Evolutionary conservation across 2,329 filamentous ascomycete species (phyloP), one percentile per base, ranked within the genome.

Genomic region (Colletotrichum sp.): DNA sequence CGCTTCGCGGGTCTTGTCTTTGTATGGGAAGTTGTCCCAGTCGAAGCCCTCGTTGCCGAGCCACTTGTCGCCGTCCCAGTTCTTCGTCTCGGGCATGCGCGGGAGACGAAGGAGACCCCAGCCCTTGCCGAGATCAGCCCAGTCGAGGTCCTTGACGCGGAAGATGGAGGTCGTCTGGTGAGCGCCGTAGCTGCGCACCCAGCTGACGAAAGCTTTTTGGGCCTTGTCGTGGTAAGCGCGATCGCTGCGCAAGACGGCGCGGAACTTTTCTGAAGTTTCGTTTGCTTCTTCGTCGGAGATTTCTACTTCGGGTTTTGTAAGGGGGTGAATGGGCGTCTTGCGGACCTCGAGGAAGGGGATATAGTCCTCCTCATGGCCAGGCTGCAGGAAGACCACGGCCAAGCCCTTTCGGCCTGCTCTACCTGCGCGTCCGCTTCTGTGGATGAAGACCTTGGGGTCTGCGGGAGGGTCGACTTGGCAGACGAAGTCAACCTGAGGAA

Each of bases 121-220:
- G 1, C 94, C 94, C 70, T 92, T 89, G 1, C 93, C 96, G 1
- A 97, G 89, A 69, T 96, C 94, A 7, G 90, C 87, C 97, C 97
- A 99, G 83, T 98, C 93, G 18, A 98, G 89, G 80, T 98, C 95
- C 5, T 89, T 84, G 3, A 95, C 88, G 13, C 94, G 92, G 88
- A 99, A 99, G 79, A 99, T 99, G 81, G 95, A 98, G 76, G 92
- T 93, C 1, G 96, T 96, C 79, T 96, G 93, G 81, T 99, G 97
- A 81, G 97, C 98, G 82, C 92, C 94, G 86, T 99, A 99, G 79
- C 95, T 94, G 82, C 96, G 92, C 2, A 98, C 92, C 95, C 96
- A 99, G 82, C 94, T 96, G 26, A 99, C 96, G 80, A 99, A 99
- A 1, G 93, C 97, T 77, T 93, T 93, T 82, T 98, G 95, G 1